Base-by-base conservation (phyloP, 805 yeast genomes). In the Candida suzukii region DNA sequence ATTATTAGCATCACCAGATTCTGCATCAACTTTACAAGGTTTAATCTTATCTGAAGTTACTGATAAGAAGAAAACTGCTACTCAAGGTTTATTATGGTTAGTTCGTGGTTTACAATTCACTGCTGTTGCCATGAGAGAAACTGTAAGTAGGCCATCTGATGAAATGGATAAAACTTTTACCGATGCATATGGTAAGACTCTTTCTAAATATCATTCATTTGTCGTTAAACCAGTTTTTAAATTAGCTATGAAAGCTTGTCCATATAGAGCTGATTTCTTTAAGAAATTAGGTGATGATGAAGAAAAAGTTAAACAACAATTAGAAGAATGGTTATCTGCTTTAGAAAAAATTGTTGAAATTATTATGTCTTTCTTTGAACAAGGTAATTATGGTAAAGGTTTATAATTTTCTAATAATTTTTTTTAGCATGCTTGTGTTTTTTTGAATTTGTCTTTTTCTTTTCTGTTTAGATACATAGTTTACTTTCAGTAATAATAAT, bases 211-310 rank as follows among this genome's bases (percentile, higher is more conserved):
- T 66, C 96, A 88, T 67, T 80, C 82, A 41, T 76, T 88, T 74
- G 68, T 88, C 54, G 72, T 88, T 47, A 83, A 82, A 57, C 95
- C 95, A 22, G 78, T 88, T 40, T 88, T 88, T 76, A 86, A 86
- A 66, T 72, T 88, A 60, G 96, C 96, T 38, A 88, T 88, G 96
- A 85, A 84, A 63, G 95, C 95, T 2, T 86, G 95, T 63, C 96
- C 96, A 12, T 88, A 86, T 66, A 78, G 95, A 68, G 78, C 76
- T 60, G 95, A 80, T 57, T 85, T 88, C 58, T 88, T 86, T 56
- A 80, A 63, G 45, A 88, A 87, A 68, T 74, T 88, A 52, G 96
- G 96, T 43, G 71, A 72, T 19, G 88, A 83, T 60, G 83, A 79
- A 59, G 80, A 66, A 27, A 75, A 73, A 56, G 95, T 88, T 19